A percentile compares a stretch with the other conserved stretches of the same genome.
These are phyloP conservation scores for Trametes gibbosa DNA, from an alignment of 768 basidiomycete species.

Conservation along the genomic window DNA sequence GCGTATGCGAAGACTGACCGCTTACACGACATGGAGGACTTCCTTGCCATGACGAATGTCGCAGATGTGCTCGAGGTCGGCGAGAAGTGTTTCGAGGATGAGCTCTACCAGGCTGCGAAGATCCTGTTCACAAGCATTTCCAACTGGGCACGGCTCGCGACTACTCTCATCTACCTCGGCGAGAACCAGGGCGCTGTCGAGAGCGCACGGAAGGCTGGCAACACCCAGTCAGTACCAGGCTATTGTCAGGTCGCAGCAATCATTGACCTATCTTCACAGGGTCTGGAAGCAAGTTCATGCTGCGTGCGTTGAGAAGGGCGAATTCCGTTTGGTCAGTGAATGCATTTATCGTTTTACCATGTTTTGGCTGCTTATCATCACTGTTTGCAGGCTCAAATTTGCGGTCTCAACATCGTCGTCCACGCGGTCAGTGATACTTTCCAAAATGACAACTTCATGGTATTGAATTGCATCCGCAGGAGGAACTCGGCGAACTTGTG, in stretches of 20 bases:
- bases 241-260: too few relatives aligned
- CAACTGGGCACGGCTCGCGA: conserved; percentile 97
- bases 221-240: conserved; percentile 75
- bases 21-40: conserved; percentile 99
- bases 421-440: conserved; percentile 54
- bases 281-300: conserved; percentile 99
- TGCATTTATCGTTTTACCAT: background rate
- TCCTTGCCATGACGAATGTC: conserved; percentile 97
- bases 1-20: conserved; percentile 98
- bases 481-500: conserved; percentile 73
- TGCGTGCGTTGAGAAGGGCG: conserved; percentile 95
- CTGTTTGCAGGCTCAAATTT: conserved; percentile 80
- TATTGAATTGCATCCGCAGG: conserved; percentile 39
- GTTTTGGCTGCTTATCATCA: background rate
- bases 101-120: conserved; percentile 95
- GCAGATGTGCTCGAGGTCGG: conserved; percentile 96
- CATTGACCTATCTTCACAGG: conserved; percentile 35
- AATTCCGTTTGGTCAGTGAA: conserved; percentile 78
- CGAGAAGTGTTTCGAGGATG: conserved; percentile 99
- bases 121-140: conserved; percentile 95
- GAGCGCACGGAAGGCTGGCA: conserved; percentile 98
- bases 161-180: conserved; percentile 95
- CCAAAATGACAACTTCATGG: background rate
- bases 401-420: conserved; percentile 96
- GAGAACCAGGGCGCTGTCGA: conserved; percentile 99